phyloP scores from a whole-genome alignment of 768 basidiomycete genomes.

The Collybia sordida region DNA sequence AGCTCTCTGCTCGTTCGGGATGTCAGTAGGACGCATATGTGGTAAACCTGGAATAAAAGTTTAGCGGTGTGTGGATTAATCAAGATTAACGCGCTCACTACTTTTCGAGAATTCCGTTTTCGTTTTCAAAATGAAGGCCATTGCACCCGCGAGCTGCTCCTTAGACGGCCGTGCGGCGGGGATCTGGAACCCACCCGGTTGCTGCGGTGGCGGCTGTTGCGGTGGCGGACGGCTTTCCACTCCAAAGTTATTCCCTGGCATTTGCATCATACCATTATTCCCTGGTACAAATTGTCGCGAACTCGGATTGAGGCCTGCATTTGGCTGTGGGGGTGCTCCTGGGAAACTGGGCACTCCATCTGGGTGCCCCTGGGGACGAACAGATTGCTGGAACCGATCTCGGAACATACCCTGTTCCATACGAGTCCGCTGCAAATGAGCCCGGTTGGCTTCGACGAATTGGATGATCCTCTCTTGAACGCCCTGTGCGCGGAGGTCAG shows the following conservation, averaged over 20 bases:
- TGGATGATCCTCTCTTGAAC: constrained; percentile 50
- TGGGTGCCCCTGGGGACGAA: constrained; percentile 10
- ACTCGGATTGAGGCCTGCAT: no score
- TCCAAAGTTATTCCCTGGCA: no score
- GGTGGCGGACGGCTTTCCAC: constrained; percentile 16
- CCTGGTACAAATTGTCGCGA: neutral
- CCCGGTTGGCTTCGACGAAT: constrained; percentile 57
- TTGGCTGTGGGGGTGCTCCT: neutral
- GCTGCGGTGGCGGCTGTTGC: constrained; percentile 21
- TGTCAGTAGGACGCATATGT: constrained; percentile 30
- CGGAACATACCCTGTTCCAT: constrained; percentile 39
- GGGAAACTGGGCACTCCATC: neutral
- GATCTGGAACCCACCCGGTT: constrained; percentile 3
- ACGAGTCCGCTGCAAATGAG: constrained; percentile 38
- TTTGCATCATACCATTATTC: neutral
- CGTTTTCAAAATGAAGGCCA: constrained; percentile 7
- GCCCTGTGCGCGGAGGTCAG: constrained; percentile 53
- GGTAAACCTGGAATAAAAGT: constrained; percentile 27
- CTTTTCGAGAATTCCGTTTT: constrained; percentile 3
- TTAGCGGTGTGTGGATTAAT: neutral
- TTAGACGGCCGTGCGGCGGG: neutral
- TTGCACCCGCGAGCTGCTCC: constrained; percentile 5
- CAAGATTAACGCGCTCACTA: constrained; percentile 5
- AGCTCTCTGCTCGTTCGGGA: constrained; percentile 53
- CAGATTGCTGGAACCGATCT: constrained; percentile 24